Base-by-base conservation (phyloP, 2,329 filamentous ascomycete genomes). In the Epicoccum sorghinum region DNA sequence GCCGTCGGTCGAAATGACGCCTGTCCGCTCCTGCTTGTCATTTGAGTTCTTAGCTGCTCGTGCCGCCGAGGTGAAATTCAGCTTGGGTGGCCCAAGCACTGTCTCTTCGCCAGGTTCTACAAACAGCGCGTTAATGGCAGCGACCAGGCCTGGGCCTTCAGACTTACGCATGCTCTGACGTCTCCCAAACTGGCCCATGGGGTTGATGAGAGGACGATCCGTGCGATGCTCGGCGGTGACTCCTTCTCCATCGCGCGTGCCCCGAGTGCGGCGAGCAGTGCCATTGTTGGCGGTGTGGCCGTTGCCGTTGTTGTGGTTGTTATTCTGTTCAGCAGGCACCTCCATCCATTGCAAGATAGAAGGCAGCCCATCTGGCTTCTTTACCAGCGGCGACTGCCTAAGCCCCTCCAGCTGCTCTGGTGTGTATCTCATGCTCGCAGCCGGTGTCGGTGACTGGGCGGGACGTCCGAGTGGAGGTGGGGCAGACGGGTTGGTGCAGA, bases 271-370 rank as follows among this genome's bases (percentile, higher is more conserved):
- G 58, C 61, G 67, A 54, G 53, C 64, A 55, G 55, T 64, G 51
- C 60, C 59, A 29, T 64, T 66, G 37, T 61, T 66, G 47, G 43
- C 35, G 37, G 52, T 39, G 43, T 59, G 44, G 39, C 62, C 65
- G 55, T 58, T 67, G 39, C 62, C 65, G 55, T 57, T 67, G 60
- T 66, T 68, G 52, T 56, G 65, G 50, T 60, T 60, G 35, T 45
- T 57, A 42, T 22, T 66, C 30, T 69, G 65, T 23, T 73, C 71
- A 24, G 61, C 54, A 18, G 69, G 63, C 39, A 66, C 96, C 89
- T 93, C 92, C 91, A 97, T 96, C 93, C 93, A 98, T 80, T 96
- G 91, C 78, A 96, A 91, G 60, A 89, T 84, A 24, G 91, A 89
- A 61, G 92, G 93, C 40, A 97, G 83, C 60, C 83, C 84, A 60